Evolutionary conservation across 306 rosid genomes (phyloP).

Genomic region (Prunus salicina): DNA sequence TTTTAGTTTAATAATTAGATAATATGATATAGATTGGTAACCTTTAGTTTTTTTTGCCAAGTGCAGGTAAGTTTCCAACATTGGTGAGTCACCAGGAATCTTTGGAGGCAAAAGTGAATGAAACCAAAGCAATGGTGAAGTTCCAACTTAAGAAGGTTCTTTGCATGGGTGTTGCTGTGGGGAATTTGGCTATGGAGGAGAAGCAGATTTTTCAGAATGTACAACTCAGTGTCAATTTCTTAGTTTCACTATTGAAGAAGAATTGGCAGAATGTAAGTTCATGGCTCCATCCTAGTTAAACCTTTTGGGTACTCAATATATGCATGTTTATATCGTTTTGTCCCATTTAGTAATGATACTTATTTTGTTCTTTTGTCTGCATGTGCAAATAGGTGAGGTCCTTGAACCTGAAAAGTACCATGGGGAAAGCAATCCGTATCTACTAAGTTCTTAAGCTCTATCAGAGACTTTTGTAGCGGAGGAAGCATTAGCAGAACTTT

Average conservation of each 20-base stretch:
- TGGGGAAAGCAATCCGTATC: slow-evolving; percentile 63
- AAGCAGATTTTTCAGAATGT: slow-evolving; percentile 75
- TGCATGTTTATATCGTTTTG: not conserved
- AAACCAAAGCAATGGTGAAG: slow-evolving; percentile 71
- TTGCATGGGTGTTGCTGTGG: slow-evolving; percentile 85
- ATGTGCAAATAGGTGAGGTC: slow-evolving; percentile 52
- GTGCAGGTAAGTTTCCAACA: slow-evolving; percentile 68
- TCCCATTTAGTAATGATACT: not conserved
- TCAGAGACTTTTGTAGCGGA: not conserved
- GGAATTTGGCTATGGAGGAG: slow-evolving; percentile 72
- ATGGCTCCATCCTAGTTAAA: not conserved
- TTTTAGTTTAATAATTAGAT: no score
- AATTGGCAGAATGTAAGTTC: slow-evolving; percentile 78
- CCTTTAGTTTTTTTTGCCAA: not conserved
- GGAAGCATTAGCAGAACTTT: not conserved
- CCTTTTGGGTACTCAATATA: not conserved
- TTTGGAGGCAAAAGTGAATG: slow-evolving; percentile 63
- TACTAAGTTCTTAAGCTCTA: slow-evolving; percentile 21
- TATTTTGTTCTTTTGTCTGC: slow-evolving; percentile 1
- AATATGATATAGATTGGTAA: no score
- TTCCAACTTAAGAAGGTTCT: slow-evolving; percentile 79
- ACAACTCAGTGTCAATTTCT: slow-evolving; percentile 70
- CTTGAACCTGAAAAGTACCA: slow-evolving; percentile 61
- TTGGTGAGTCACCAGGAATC: slow-evolving; percentile 74
- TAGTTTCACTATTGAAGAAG: slow-evolving; percentile 71